Conservation (phyloP, 805 yeast genomes). For the Yamadazyma phyllophila region DNA sequence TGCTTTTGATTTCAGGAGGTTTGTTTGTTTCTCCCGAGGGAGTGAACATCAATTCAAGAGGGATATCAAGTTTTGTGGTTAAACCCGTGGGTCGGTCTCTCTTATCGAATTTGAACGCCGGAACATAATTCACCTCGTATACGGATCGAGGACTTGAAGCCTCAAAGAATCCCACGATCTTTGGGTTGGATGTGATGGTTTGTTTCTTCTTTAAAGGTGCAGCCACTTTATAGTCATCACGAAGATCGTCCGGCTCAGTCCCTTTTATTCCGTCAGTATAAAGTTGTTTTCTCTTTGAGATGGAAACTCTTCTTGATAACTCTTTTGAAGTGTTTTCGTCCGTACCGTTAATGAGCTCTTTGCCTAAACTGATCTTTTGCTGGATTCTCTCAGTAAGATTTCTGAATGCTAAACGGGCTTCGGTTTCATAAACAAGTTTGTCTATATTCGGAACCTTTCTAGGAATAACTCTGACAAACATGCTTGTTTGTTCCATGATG, state of each 20-base stretch:
- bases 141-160: slow-evolving; percentile 29
- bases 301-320: slow-evolving; percentile 16
- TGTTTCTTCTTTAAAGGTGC: slow-evolving; percentile 30
- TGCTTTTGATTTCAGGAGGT: slow-evolving; percentile 22
- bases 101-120: slow-evolving; percentile 22
- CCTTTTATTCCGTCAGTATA: slow-evolving; percentile 16
- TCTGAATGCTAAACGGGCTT: slow-evolving; percentile 29
- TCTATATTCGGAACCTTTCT: slow-evolving; percentile 8
- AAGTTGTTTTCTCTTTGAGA: slow-evolving; percentile 19
- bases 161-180: slow-evolving; percentile 30
- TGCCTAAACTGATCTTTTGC: slow-evolving; percentile 27
- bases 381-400: slow-evolving; percentile 27
- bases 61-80: slow-evolving; percentile 19
- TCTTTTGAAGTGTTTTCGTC: slow-evolving; percentile 6
- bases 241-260: background rate
- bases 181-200: slow-evolving; percentile 27
- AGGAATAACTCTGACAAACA: slow-evolving; percentile 27
- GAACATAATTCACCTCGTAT: slow-evolving; percentile 26
- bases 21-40: slow-evolving; percentile 24
- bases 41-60: slow-evolving; percentile 28
- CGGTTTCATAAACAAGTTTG: slow-evolving; percentile 22
- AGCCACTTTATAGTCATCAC: slow-evolving; percentile 21
- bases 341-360: slow-evolving; percentile 16
- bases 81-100: slow-evolving; percentile 1
- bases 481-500: slow-evolving; percentile 29